These are phyloP conservation scores for Carpinus fangiana DNA, from an alignment of 306 rosid genomes.

Conservation along the genomic window DNA sequence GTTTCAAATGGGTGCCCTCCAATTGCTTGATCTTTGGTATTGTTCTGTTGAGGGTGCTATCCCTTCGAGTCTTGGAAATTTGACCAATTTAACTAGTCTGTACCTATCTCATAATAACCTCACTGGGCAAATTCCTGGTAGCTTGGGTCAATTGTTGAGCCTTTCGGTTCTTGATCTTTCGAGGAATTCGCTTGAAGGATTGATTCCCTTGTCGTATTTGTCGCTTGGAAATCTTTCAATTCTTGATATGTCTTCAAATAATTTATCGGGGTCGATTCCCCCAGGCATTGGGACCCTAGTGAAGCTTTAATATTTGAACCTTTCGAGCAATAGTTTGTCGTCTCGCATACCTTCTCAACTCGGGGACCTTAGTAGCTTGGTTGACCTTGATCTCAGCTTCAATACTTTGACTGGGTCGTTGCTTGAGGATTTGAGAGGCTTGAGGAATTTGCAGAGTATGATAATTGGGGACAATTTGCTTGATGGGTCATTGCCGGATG, in stretches of 20 bases:
- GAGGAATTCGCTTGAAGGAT: slow-evolving; percentile 53
- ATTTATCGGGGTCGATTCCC: slow-evolving; percentile 59
- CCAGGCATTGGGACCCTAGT: slow-evolving; percentile 50
- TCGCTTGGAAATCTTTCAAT: slow-evolving; percentile 59
- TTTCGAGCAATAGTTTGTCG: slow-evolving; percentile 60
- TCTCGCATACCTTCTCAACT: slow-evolving; percentile 61
- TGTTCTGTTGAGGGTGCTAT: slow-evolving; percentile 64
- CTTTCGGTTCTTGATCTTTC: slow-evolving; percentile 82
- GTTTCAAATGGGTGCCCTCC: slow-evolving; percentile 38
- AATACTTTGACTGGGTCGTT: slow-evolving; percentile 56
- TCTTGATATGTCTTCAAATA: slow-evolving; percentile 69
- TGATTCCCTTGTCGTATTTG: slow-evolving; percentile 46
- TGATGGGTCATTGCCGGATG: slow-evolving; percentile 48
- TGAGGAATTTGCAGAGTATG: slow-evolving; percentile 62
- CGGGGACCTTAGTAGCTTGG: slow-evolving; percentile 60
- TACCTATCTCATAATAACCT: slow-evolving; percentile 70
- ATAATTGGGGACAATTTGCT: slow-evolving; percentile 52
- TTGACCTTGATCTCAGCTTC: slow-evolving; percentile 82
- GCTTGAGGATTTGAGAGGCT: slow-evolving; percentile 51
- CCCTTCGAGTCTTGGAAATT: slow-evolving; percentile 67
- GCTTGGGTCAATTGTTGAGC: slow-evolving; percentile 49
- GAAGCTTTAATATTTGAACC: slow-evolving; percentile 68
- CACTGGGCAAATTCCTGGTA: slow-evolving; percentile 59
- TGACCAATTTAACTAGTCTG: slow-evolving; percentile 59
- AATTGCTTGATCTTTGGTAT: slow-evolving; percentile 77